Evolutionary conservation across 2,329 filamentous ascomycete genomes (phyloP), one percentile per base, ranked within the genome.

Genomic region (Epichloe hybrida): DNA sequence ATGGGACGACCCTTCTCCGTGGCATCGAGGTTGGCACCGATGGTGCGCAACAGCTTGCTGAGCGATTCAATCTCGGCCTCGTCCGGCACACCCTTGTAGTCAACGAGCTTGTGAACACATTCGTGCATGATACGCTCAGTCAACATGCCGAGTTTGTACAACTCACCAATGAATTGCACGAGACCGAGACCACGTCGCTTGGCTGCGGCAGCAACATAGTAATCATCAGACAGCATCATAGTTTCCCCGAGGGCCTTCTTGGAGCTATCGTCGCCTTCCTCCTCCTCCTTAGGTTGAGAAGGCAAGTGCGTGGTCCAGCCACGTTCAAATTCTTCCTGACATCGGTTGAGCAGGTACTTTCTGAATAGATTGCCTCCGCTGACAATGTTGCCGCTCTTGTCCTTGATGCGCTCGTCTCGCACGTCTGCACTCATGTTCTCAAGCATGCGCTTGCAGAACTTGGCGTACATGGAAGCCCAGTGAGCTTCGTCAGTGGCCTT

Each of bases 121-220:
- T 96, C 88, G 74, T 98, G 91, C 93, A 98, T 98, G 71, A 98
- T 98, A 67, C 91, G 87, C 69, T 96, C 88, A 54, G 93, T 98
- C 68, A 98, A 79, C 93, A 98, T 98, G 66, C 86, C 84, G 54
- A 98, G 82, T 77, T 97, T 98, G 81, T 95, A 98, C 44, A 98
- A 81, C 72, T 98, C 93, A 74, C 93, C 93, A 64, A 98, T 98
- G 72, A 98, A 98, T 71, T 96, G 91, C 56, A 98, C 91, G 21
- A 98, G 80, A 83, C 93, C 93, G 57, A 98, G 86, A 72, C 93
- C 93, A 69, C 89, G 86, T 71, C 93, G 84, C 77, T 98, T 98
- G 63, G 90, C 90, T 52, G 91, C 90, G 47, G 90, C 91, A 40
- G 88, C 91, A 57, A 82, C 72, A 68, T 98, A 98, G 73, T 98